A percentile compares a stretch with the other conserved stretches of the same genome.
Conservation (phyloP, 1,139 yeast genomes). For the Hansenula lynferdii region DNA sequence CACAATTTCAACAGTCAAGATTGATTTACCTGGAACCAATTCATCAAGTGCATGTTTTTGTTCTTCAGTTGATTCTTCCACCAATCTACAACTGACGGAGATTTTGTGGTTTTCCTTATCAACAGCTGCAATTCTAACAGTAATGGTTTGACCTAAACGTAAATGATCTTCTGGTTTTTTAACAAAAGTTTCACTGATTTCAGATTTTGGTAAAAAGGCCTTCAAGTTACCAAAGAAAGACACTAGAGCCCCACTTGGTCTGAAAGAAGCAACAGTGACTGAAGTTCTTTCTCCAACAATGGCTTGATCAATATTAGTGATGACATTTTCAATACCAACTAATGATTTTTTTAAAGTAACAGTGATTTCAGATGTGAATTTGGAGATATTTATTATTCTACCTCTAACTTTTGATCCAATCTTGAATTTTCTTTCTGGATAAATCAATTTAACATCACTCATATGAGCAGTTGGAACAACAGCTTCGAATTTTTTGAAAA, state of each 20-base stretch:
- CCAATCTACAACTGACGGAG: constrained; percentile 69
- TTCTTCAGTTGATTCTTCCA: constrained; percentile 44
- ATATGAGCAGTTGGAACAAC: constrained; percentile 72
- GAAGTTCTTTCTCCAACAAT: constrained; percentile 56
- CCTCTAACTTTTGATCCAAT: constrained; percentile 77
- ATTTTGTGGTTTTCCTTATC: constrained; percentile 53
- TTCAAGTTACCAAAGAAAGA: constrained; percentile 74
- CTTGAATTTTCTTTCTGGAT: constrained; percentile 91
- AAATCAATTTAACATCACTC: constrained; percentile 76
- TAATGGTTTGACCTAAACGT: constrained; percentile 79
- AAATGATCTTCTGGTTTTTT: constrained; percentile 73
- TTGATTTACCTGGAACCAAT: constrained; percentile 56
- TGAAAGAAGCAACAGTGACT: constrained; percentile 72
- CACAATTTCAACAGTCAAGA: constrained; percentile 57
- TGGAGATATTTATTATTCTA: constrained; percentile 46
- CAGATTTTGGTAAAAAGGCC: constrained; percentile 82
- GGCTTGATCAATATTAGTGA: constrained; percentile 49
- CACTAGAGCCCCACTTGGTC: constrained; percentile 75
- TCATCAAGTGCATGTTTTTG: constrained; percentile 46
- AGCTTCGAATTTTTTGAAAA: constrained; percentile 65
- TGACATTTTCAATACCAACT: constrained; percentile 61
- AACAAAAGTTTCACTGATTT: constrained; percentile 87
- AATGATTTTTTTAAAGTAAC: constrained; percentile 82
- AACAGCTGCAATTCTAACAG: constrained; percentile 58
- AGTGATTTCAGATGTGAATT: constrained; percentile 38